phyloP scores from a whole-genome alignment of 192 early-diverging fungal genomes.

The Umbelopsis vinacea region DNA sequence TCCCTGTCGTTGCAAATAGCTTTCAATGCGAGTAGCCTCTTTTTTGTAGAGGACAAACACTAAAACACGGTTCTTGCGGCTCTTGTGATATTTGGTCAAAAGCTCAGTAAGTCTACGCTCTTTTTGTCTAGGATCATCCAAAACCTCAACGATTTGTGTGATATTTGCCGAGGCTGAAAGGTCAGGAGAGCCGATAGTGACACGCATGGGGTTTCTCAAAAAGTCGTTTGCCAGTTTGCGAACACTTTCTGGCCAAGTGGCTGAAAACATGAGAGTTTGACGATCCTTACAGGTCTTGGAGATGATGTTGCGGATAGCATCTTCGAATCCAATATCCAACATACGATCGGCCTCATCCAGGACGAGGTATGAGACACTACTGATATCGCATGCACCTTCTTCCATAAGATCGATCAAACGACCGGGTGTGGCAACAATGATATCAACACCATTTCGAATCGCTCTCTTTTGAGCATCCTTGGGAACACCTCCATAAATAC shows the following conservation, averaged over 20 bases:
- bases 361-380: conserved; percentile 85
- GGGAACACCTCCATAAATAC: conserved; percentile 89
- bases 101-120: conserved; percentile 75
- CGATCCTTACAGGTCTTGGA: conserved; percentile 72
- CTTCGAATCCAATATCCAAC: conserved; percentile 95
- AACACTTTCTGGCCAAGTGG: conserved; percentile 93
- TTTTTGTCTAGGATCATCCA: conserved; percentile 77
- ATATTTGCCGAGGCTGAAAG: conserved; percentile 86
- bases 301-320: conserved; percentile 87
- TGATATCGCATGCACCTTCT: conserved; percentile 78
- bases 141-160: conserved; percentile 88
- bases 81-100: conserved; percentile 83
- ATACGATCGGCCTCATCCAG: conserved; percentile 98
- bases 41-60: conserved; percentile 98
- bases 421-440: conserved; percentile 96
- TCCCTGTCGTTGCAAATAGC: conserved; percentile 70
- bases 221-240: conserved; percentile 86
- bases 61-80: conserved; percentile 84
- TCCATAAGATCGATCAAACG: conserved; percentile 92
- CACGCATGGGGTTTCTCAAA: conserved; percentile 74
- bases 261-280: conserved; percentile 95
- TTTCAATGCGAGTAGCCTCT: conserved; percentile 86
- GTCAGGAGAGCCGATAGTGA: conserved; percentile 89
- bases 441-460: conserved; percentile 61
- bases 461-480: conserved; percentile 71